These are phyloP conservation scores for Fusarium sublunatum DNA, from an alignment of 2,329 filamentous ascomycete genomes.

Conservation along the genomic window DNA sequence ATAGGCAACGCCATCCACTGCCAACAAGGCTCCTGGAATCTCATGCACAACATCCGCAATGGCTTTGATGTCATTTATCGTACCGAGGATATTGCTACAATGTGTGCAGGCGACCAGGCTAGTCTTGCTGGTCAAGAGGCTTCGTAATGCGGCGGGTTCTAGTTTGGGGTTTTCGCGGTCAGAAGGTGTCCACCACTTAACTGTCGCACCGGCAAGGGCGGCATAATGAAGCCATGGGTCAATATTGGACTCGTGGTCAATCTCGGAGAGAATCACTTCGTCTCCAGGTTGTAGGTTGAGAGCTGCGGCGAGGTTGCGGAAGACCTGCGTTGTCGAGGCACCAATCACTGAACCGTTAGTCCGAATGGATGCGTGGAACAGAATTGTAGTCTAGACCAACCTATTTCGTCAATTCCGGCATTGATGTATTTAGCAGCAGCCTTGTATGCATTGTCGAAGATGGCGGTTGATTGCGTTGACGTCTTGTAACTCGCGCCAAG, in stretches of 20 bases:
- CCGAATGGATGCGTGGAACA: not conserved
- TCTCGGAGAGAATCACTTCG: not conserved
- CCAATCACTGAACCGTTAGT: not conserved
- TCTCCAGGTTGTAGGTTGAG: constrained; percentile 2
- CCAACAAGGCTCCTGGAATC: not conserved
- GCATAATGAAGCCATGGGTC: constrained; percentile 5
- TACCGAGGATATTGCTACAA: constrained; percentile 6
- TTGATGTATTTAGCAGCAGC: constrained; percentile 5
- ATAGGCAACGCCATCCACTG: constrained; percentile 4
- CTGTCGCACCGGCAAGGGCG: not conserved
- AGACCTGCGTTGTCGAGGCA: constrained; percentile 4
- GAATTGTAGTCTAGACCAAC: not conserved
- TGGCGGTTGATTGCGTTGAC: constrained; percentile 5
- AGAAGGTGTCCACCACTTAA: constrained; percentile 2
- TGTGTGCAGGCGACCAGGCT: constrained; percentile 6
- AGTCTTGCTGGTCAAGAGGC: constrained; percentile 6
- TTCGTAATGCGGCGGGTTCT: not conserved
- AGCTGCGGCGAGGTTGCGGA: constrained; percentile 4
- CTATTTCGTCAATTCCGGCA: not conserved
- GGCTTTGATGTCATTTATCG: not conserved
- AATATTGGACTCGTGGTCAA: constrained; percentile 11
- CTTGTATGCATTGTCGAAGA: constrained; percentile 4
- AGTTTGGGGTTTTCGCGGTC: not conserved
- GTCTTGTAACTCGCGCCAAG: constrained; percentile 8
- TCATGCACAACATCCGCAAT: constrained; percentile 6